phyloP scores from a whole-genome alignment of 2,329 filamentous ascomycete genomes.

The Colletotrichum tofieldiae region DNA sequence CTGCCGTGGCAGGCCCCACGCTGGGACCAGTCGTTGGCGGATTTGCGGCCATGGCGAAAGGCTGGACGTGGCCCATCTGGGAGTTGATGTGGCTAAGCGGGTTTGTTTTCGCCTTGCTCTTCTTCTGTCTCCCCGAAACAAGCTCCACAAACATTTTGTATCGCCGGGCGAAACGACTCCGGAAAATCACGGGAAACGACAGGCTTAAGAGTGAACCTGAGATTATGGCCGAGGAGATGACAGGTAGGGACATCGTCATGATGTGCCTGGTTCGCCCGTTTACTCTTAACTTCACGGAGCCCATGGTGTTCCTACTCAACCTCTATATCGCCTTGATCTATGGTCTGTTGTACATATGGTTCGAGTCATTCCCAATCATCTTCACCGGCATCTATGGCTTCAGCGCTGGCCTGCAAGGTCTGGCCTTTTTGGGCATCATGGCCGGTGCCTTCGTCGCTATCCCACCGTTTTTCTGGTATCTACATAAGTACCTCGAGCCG shows the following conservation, averaged over 20 bases:
- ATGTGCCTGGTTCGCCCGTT: constrained; percentile 49
- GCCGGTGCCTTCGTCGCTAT: constrained; percentile 72
- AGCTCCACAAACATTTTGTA: constrained; percentile 46
- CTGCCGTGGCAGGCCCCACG: constrained; percentile 32
- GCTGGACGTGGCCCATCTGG: constrained; percentile 48
- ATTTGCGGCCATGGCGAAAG: constrained; percentile 32
- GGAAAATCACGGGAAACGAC: constrained; percentile 39
- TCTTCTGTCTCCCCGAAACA: constrained; percentile 48
- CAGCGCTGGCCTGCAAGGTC: constrained; percentile 72
- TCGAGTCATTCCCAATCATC: constrained; percentile 71
- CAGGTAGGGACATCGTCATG: constrained; percentile 43
- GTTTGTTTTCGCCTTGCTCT: constrained; percentile 42
- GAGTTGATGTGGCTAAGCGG: constrained; percentile 46
- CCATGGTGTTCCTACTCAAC: constrained; percentile 51
- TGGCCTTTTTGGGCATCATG: constrained; percentile 72
- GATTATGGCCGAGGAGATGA: constrained; percentile 38
- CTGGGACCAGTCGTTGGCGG: constrained; percentile 33
- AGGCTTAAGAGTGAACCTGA: constrained; percentile 29
- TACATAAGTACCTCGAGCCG: constrained; percentile 38
- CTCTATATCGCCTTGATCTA: constrained; percentile 64
- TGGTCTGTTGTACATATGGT: constrained; percentile 71
- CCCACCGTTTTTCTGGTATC: constrained; percentile 45
- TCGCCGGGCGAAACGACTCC: constrained; percentile 43
- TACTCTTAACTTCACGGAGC: constrained; percentile 53
- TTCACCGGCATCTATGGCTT: constrained; percentile 53